Conservation (phyloP, 306 rosid genomes). For the Rubus idaeus region DNA sequence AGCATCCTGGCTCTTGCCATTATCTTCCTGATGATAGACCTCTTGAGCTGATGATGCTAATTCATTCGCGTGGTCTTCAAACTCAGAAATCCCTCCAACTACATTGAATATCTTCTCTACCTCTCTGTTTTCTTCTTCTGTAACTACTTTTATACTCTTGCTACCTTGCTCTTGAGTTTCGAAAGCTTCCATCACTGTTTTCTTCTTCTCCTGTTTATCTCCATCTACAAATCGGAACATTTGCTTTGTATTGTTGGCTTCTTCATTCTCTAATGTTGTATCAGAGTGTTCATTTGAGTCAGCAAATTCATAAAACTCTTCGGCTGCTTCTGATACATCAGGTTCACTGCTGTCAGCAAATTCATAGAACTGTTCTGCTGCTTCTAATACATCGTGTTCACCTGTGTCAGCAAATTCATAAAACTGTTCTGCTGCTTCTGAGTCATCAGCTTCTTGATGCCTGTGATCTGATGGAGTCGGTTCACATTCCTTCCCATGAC, state of each 20-base stretch:
- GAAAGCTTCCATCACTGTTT: slow-evolving; percentile 12
- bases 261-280: slow-evolving; percentile 32
- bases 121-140: slow-evolving; percentile 12
- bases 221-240: slow-evolving; percentile 2
- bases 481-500: slow-evolving; percentile 28
- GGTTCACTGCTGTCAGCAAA: slow-evolving; percentile 27
- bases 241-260: slow-evolving; percentile 28
- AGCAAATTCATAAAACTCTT: slow-evolving; percentile 28
- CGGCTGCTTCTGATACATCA: slow-evolving; percentile 35
- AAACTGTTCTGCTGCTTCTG: slow-evolving; percentile 43
- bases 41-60: slow-evolving; percentile 41
- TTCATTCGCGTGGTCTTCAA: slow-evolving; percentile 31
- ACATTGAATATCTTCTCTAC: slow-evolving; percentile 25
- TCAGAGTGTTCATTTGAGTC: slow-evolving; percentile 23
- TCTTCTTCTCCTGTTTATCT: slow-evolving; percentile 23
- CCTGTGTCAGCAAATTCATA: slow-evolving; percentile 29
- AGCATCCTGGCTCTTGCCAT: slow-evolving; percentile 25
- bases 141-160: slow-evolving; percentile 31
- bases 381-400: slow-evolving; percentile 20
- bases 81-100: slow-evolving; percentile 23
- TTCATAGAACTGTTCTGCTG: slow-evolving; percentile 40
- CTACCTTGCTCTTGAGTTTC: slow-evolving; percentile 42
- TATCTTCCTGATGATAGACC: slow-evolving; percentile 31
- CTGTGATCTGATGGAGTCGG: slow-evolving; percentile 35
- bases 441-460: slow-evolving; percentile 38